A percentile compares a stretch with the other conserved stretches of the same genome.
Conservation (phyloP, 257 asterid species). For the Marsdenia floribunda region DNA sequence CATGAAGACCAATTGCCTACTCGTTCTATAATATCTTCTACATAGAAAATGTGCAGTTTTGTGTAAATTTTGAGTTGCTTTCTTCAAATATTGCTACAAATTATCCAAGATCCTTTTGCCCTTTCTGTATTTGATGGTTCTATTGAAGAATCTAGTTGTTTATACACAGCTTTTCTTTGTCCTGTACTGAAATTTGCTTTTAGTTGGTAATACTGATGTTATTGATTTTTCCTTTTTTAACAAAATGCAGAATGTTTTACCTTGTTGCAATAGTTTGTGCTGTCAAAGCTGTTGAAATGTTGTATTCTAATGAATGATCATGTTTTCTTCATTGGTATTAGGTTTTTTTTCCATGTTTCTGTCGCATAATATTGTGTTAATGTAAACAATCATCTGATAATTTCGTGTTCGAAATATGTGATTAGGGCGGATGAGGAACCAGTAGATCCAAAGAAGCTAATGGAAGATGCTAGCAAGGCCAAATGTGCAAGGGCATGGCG, state of each 20-base stretch:
- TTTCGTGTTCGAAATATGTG: neutral
- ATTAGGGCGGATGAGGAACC: slow-evolving; percentile 81
- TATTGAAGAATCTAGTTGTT: neutral
- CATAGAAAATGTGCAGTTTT: neutral
- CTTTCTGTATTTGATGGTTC: neutral
- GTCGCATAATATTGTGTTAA: slow-evolving; percentile 1
- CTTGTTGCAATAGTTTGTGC: neutral
- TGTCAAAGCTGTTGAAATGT: neutral
- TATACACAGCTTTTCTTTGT: neutral
- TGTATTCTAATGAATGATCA: neutral
- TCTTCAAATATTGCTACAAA: neutral
- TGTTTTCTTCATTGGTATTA: neutral
- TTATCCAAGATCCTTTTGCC: neutral
- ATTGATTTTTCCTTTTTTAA: neutral
- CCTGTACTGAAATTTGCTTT: neutral
- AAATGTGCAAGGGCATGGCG: slow-evolving; percentile 67
- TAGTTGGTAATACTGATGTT: neutral
- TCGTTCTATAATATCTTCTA: neutral
- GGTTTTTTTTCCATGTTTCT: neutral
- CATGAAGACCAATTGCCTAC: neutral
- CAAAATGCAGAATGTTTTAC: neutral
- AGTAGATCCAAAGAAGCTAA: slow-evolving; percentile 67
- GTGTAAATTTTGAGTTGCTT: neutral
- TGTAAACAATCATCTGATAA: neutral
- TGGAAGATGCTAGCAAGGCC: slow-evolving; percentile 77